Base-by-base conservation (phyloP, 257 asterid genomes). In the Voacanga thouarsii region DNA sequence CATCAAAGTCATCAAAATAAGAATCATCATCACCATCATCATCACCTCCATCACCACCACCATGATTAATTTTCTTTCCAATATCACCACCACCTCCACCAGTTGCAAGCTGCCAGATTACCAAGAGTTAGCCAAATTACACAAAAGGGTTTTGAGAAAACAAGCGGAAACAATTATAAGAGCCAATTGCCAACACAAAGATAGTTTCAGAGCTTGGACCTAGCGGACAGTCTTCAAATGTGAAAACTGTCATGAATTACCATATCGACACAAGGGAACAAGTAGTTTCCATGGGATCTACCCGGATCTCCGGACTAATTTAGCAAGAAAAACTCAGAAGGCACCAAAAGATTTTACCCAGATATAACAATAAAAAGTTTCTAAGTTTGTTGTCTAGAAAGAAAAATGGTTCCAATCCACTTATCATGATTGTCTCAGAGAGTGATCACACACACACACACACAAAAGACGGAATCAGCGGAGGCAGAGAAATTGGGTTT, bases 11-110 rank as follows among this genome's bases (percentile, higher is more conserved):
- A 79, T 96, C 98, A 45, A 93, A 90, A 94, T 96, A 96, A 85
- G 95, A 95, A 67, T 96, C 99, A 83, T 96, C 99, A 83, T 96
- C 99, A n/a, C 96, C 99, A 67, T 89, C 96, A 83, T 90, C 99
- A 79, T 92, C 99, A 19, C 97, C 97, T 23, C 99, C 99, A 84
- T 92, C 99, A 78, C 99, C 99, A 56, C 99, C 99, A 4, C 97
- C 97, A 77, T 89, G 86, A 83, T 86, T 87, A 80, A 91, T 90
- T 81, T 86, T 96, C 87, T 96, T 96, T 66, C 99, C 99, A 39
- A 88, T 88, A 84, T 89, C 79, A 78, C 98, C 98, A 55, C 98
- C 98, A 47, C 98, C 97, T 75, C 98, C 97, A 12, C 97, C 97
- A 60, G 91, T 90, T 64, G 94, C 74, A 69, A 96, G 85, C 99